Conservation (phyloP, 208 protist species). For the Wallacemonas sp. region DNA sequence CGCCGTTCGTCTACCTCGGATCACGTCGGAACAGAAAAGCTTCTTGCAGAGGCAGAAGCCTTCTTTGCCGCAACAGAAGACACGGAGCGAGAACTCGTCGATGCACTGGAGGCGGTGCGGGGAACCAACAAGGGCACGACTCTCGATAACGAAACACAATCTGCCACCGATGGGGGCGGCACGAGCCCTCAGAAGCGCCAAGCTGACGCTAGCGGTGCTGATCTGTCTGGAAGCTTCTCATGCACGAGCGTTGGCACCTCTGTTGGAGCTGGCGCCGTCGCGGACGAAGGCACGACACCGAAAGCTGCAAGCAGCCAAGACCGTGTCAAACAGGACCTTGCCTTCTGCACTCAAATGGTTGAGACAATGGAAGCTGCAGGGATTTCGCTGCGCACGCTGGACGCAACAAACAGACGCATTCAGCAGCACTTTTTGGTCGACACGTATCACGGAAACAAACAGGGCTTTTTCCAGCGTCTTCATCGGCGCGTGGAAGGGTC, state of each 20-base stretch:
- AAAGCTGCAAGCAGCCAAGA: slow-evolving; percentile 7
- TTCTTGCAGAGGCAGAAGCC: slow-evolving; percentile 1
- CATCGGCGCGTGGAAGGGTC: not conserved
- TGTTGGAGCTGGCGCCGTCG: not conserved
- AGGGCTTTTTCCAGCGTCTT: slow-evolving; percentile 15
- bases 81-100: slow-evolving; percentile 14
- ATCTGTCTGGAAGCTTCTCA: not conserved
- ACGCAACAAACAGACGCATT: slow-evolving; percentile 5
- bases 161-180: not conserved
- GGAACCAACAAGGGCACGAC: not conserved
- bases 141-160: not conserved
- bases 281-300: not conserved
- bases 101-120: slow-evolving; percentile 9
- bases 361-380: not conserved
- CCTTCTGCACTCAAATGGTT: not conserved
- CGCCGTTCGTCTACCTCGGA: slow-evolving; percentile 3
- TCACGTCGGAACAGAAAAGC: not conserved
- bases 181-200: slow-evolving; percentile 2
- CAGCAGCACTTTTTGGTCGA: slow-evolving; percentile 14
- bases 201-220: not conserved
- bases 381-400: slow-evolving; percentile 3
- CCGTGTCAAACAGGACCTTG: slow-evolving; percentile 12
- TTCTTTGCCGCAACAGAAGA: slow-evolving; percentile 6
- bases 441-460: slow-evolving; percentile 15
- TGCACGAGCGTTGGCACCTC: slow-evolving; percentile 6